Evolutionary conservation across 495 filamentous ascomycete species (phyloP).

Genomic region (Cercophora sp.): DNA sequence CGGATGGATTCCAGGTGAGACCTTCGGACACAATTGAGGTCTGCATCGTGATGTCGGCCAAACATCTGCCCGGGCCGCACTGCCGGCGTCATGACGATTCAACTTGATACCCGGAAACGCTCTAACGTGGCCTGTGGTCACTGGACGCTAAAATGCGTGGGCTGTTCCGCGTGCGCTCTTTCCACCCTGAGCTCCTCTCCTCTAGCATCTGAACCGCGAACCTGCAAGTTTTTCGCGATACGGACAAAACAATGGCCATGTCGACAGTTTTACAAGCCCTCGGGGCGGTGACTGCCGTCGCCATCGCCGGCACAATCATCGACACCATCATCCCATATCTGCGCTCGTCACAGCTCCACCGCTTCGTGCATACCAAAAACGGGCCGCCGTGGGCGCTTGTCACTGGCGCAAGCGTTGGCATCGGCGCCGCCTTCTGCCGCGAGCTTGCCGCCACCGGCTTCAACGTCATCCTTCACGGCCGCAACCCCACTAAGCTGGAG

Average conservation of each 20-base stretch:
- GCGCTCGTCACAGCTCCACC: slow-evolving; percentile 11
- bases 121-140: too few relatives aligned
- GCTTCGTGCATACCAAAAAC: slow-evolving; percentile 21
- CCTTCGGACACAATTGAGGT: too few relatives aligned
- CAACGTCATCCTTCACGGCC: slow-evolving; percentile 56
- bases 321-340: slow-evolving; percentile 7
- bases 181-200: too few relatives aligned
- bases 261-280: neutral
- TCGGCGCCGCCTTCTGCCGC: slow-evolving; percentile 48
- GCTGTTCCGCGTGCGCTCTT: too few relatives aligned
- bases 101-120: too few relatives aligned
- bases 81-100: too few relatives aligned
- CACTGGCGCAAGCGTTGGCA: slow-evolving; percentile 58
- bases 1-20: too few relatives aligned
- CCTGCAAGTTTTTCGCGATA: neutral
- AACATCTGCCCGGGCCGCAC: too few relatives aligned
- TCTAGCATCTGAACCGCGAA: too few relatives aligned
- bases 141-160: too few relatives aligned
- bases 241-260: neutral
- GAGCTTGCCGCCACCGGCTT: slow-evolving; percentile 53
- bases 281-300: neutral
- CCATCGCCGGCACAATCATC: neutral
- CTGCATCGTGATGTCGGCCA: too few relatives aligned
- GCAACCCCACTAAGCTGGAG: slow-evolving; percentile 45
- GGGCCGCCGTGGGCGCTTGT: slow-evolving; percentile 53